These are phyloP conservation scores for Blastobotrys capitulatus DNA, from an alignment of 1,139 yeast genomes.

Conservation along the genomic window DNA sequence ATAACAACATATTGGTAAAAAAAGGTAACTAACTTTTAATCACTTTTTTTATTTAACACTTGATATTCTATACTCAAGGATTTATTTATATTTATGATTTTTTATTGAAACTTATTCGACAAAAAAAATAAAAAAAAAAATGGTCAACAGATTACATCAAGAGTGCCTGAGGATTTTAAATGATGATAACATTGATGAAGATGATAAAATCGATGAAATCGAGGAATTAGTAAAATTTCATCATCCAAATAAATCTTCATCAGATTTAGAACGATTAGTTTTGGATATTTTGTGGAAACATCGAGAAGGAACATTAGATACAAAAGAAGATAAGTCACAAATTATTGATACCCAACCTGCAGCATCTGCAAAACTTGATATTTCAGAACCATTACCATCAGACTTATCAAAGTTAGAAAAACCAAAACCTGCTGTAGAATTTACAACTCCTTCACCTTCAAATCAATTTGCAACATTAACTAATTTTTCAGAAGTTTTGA, in stretches of 20 bases:
- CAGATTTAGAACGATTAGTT: constrained; percentile 30
- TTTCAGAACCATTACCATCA: constrained; percentile 14
- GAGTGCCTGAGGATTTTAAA: constrained; percentile 32
- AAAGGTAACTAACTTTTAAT: too few relatives aligned
- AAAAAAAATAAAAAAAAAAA: too few relatives aligned
- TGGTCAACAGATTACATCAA: constrained; percentile 24
- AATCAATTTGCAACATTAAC: not conserved
- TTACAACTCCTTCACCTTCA: not conserved
- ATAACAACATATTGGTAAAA: too few relatives aligned
- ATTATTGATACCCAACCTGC: constrained; percentile 6
- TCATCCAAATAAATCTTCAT: constrained; percentile 16
- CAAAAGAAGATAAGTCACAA: not conserved
- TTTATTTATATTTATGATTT: too few relatives aligned
- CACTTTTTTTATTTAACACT: too few relatives aligned
- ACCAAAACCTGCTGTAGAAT: not conserved
- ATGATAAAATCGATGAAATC: constrained; percentile 36
- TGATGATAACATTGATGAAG: constrained; percentile 31
- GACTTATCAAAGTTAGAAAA: constrained; percentile 18
- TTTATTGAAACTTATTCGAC: too few relatives aligned
- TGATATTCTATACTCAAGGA: too few relatives aligned
- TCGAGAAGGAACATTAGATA: constrained; percentile 18
- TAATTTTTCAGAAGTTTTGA: not conserved
- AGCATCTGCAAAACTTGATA: not conserved
- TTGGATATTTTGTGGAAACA: constrained; percentile 41
- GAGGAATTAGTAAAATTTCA: constrained; percentile 31